Evolutionary conservation across 257 asterid genomes (phyloP).

Genomic region (Echites panduratus): DNA sequence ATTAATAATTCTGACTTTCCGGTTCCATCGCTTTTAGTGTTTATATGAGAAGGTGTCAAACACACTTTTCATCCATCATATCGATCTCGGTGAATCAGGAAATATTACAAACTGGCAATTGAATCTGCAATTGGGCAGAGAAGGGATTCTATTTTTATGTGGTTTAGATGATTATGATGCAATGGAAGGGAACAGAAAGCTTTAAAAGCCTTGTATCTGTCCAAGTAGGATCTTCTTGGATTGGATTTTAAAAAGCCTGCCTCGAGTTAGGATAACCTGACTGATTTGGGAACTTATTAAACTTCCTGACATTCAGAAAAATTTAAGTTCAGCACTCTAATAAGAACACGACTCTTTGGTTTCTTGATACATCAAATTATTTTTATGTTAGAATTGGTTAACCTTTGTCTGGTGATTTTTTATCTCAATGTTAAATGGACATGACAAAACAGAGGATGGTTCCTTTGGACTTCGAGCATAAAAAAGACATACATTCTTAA

Average conservation of each 20-base stretch:
- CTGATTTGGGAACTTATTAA: not conserved
- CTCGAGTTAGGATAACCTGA: not conserved
- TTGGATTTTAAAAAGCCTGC: not conserved
- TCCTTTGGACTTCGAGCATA: not conserved
- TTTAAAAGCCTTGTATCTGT: not conserved
- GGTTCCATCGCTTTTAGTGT: not conserved
- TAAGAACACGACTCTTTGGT: not conserved
- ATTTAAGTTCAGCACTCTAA: not conserved
- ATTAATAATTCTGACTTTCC: not conserved
- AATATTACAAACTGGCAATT: no score
- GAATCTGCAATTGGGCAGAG: not conserved
- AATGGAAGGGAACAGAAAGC: not conserved
- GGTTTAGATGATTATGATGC: not conserved
- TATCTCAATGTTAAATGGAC: not conserved
- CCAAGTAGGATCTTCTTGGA: not conserved
- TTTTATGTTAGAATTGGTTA: not conserved
- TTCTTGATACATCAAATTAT: not conserved
- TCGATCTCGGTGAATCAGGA: not conserved
- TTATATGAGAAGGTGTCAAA: not conserved
- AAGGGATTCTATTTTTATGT: not conserved
- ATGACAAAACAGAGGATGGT: not conserved
- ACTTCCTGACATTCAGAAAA: not conserved
- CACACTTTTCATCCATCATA: not conserved
- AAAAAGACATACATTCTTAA: not conserved
- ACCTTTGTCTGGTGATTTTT: not conserved